Conservation (phyloP, 768 basidiomycete species). For the Leccinum uliginosum region DNA sequence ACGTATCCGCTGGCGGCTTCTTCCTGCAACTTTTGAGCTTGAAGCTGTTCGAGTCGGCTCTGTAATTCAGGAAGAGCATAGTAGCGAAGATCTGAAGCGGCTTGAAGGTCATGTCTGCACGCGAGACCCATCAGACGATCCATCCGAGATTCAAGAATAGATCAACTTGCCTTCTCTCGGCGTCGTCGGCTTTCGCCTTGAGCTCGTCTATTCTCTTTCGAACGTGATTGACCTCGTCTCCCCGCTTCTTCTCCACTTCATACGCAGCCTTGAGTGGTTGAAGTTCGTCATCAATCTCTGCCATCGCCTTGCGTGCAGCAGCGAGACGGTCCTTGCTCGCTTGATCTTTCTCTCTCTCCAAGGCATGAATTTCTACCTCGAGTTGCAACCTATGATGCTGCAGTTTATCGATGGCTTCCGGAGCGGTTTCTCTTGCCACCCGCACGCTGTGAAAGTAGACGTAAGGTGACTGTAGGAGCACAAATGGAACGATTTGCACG, state of each 20-base stretch:
- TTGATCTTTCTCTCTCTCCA: constrained; percentile 87
- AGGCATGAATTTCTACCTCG: constrained; percentile 91
- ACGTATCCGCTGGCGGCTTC: constrained; percentile 52
- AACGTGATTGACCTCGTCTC: constrained; percentile 73
- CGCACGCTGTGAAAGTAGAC: constrained; percentile 53
- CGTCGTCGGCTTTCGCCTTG: constrained; percentile 87
- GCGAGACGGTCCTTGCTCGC: constrained; percentile 82
- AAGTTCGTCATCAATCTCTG: constrained; percentile 81
- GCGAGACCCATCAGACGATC: background rate
- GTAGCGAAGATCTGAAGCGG: constrained; percentile 85
- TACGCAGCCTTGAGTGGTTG: constrained; percentile 80
- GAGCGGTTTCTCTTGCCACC: constrained; percentile 90
- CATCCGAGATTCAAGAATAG: background rate
- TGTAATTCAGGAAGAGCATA: constrained; percentile 90
- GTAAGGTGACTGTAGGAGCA: background rate
- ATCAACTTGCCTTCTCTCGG: constrained; percentile 68
- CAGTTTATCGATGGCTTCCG: constrained; percentile 88
- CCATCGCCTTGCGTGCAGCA: constrained; percentile 69
- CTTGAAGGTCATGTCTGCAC: constrained; percentile 60
- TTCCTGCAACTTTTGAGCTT: constrained; percentile 73
- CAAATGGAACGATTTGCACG: constrained; percentile 14
- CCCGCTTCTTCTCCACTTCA: constrained; percentile 79
- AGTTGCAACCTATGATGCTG: constrained; percentile 87
- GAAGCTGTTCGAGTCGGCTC: constrained; percentile 59
- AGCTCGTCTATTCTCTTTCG: constrained; percentile 86